These are phyloP conservation scores for Colletotrichum melonis DNA, from an alignment of 2,329 filamentous ascomycete species.

Conservation along the genomic window DNA sequence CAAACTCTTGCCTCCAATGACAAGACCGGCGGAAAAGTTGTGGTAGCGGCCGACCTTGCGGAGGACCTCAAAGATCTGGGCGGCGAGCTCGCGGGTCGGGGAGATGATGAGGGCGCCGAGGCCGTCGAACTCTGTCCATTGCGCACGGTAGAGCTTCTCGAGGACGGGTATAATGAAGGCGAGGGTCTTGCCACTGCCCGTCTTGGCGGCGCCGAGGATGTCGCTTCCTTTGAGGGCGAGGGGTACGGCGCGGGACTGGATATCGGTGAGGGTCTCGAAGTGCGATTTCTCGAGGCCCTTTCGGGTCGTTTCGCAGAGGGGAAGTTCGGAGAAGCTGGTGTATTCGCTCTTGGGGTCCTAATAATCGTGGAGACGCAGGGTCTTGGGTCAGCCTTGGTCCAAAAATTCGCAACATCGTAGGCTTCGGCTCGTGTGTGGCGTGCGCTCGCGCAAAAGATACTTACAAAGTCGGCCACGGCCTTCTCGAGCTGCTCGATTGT, in stretches of 20 bases:
- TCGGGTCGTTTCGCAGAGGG: conserved; percentile 83
- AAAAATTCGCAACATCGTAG: background rate
- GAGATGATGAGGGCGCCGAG: conserved; percentile 93
- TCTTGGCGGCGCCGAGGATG: conserved; percentile 94
- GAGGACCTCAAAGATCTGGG: conserved; percentile 96
- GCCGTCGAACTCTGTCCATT: conserved; percentile 92
- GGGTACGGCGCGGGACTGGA: conserved; percentile 90
- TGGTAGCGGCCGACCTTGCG: conserved; percentile 91
- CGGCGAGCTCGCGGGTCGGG: conserved; percentile 93
- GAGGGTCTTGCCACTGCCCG: conserved; percentile 93
- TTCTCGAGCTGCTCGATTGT: conserved; percentile 53
- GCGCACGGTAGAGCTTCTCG: conserved; percentile 89
- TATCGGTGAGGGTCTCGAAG: conserved; percentile 90
- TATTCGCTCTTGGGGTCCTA: conserved; percentile 71
- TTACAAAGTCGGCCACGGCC: conserved; percentile 53
- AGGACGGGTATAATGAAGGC: conserved; percentile 93
- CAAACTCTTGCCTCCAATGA: conserved; percentile 93
- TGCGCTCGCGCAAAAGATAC: conserved; percentile 36
- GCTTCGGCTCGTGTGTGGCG: background rate
- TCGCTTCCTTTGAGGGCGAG: conserved; percentile 87
- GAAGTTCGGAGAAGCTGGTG: conserved; percentile 84
- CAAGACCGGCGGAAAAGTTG: conserved; percentile 88
- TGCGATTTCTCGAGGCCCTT: conserved; percentile 86
- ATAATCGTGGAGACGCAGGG: background rate
- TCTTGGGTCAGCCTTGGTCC: background rate